Evolutionary conservation across 345 rosid species (phyloP).

Genomic region (Brassica carinata): DNA sequence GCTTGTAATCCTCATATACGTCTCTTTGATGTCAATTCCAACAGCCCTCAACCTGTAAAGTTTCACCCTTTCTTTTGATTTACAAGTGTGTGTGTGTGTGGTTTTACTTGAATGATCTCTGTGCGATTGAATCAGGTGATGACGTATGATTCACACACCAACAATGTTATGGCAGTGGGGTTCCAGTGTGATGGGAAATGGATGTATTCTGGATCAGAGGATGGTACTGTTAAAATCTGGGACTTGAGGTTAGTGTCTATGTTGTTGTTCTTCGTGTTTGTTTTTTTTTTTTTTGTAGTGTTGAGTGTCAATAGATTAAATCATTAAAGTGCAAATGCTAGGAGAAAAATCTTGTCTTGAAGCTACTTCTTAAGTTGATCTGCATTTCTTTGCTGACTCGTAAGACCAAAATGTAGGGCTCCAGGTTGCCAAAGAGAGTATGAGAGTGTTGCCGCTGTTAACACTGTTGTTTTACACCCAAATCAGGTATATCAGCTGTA

Average conservation of each 20-base stretch:
- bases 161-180: conserved; percentile 92
- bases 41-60: conserved; percentile 74
- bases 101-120: conserved; percentile 16
- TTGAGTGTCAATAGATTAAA: not conserved
- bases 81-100: not conserved
- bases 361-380: conserved; percentile 23
- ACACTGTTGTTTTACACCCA: conserved; percentile 92
- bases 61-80: not conserved
- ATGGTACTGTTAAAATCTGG: conserved; percentile 97
- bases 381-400: not conserved
- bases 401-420: conserved; percentile 59
- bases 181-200: conserved; percentile 79
- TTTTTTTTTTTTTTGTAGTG: not conserved
- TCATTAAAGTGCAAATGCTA: not conserved
- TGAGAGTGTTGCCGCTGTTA: conserved; percentile 95
- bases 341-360: not conserved
- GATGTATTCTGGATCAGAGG: conserved; percentile 99
- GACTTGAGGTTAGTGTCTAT: conserved; percentile 66
- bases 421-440: conserved; percentile 97
- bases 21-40: conserved; percentile 79
- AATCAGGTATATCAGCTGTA: conserved; percentile 69
- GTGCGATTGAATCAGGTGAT: conserved; percentile 51
- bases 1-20: conserved; percentile 96
- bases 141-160: conserved; percentile 93
- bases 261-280: not conserved